Evolutionary conservation across 306 rosid species (phyloP), one percentile per base, ranked within the genome.

Genomic region (Hippophae tibetana): DNA sequence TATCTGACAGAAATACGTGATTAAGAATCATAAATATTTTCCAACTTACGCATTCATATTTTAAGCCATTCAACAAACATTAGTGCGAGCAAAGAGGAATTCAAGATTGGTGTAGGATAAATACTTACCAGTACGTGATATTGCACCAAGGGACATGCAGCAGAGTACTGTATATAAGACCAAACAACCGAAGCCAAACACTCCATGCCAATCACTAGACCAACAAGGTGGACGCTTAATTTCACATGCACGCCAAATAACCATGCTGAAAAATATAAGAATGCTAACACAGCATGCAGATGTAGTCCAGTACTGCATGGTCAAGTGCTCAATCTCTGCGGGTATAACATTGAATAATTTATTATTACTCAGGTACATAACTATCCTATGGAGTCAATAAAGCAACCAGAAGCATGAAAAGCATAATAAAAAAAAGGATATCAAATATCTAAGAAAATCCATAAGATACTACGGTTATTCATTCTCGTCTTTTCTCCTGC

Each of bases 301-400:
- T 46, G 87, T 61, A 57, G 89, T 84, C 99, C 96, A 88, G 82
- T 85, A 85, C 73, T 86, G 96, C 82, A 85, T 72, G 47, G 80
- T 80, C 83, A 81, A 65, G 81, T 79, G 79, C 61, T 82, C 86
- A 58, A 92, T 63, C 83, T 88, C 96, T 87, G 72, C 55, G 72
- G 9, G 70, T 42, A 14, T 56, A 74, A 76, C 64, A 75, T 43
- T 42, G 42, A 55, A 62, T 1, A 49, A 49, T 62, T 50, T 14
- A 54, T 27, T 52, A 13, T 45, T 62, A 48, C 5, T 25, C 13
- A 42, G 68, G 65, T 47, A 42, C 12, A 14, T 26, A 40, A 11
- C 38, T 60, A 42, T 44, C 13, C 10, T 44, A 45, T 43, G 40
- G 61, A 26, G 54, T 13, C 54, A 25, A 6, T 40, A 52, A 48